Base-by-base conservation (phyloP, 306 rosid species). In the Potentilla sterilis region DNA sequence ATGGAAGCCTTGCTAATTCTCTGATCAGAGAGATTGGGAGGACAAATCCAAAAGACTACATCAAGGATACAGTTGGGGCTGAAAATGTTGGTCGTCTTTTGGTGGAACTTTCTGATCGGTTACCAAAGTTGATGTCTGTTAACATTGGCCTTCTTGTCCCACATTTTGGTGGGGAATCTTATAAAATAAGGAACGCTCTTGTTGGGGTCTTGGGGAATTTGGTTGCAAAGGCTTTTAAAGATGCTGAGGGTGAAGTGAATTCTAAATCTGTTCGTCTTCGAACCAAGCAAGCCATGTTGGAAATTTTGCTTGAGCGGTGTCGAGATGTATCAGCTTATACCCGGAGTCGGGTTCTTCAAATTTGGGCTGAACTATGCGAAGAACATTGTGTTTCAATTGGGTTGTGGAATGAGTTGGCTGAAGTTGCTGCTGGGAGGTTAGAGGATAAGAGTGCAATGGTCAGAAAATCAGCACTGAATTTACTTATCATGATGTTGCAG, bases 361-460 rank as follows among this genome's bases (percentile, higher is more conserved):
- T 92, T 67, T 94, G 98, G 98, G 93, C 92, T 77, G 98, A 94
- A 75, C 85, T 94, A 59, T 92, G 97, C 44, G 98, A 94, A 81
- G 96, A 86, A 34, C 93, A 94, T 82, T 86, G 89, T 81, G 86
- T 94, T 82, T 92, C 98, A 64, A 94, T 94, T 81, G 98, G 98
- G 83, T 76, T 94, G 91, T 94, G 98, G 98, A 94, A 90, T 76
- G 90, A 94, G 80, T 89, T 94, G 78, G 96, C 97, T 21, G 82
- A 76, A 69, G 83, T 94, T 84, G 93, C 98, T 75, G 88, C 98
- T 51, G 97, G 98, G 71, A 90, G 98, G 87, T 83, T 94, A 87
- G 98, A 94, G 89, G 98, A 94, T 78, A 94, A 94, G 91, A 81
- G 93, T 87, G 97, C 98, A 77, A 87, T 94, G 16, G 98, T 94